These are phyloP conservation scores for Psilocybe sp. DNA, from an alignment of 768 basidiomycete genomes.

Conservation along the genomic window DNA sequence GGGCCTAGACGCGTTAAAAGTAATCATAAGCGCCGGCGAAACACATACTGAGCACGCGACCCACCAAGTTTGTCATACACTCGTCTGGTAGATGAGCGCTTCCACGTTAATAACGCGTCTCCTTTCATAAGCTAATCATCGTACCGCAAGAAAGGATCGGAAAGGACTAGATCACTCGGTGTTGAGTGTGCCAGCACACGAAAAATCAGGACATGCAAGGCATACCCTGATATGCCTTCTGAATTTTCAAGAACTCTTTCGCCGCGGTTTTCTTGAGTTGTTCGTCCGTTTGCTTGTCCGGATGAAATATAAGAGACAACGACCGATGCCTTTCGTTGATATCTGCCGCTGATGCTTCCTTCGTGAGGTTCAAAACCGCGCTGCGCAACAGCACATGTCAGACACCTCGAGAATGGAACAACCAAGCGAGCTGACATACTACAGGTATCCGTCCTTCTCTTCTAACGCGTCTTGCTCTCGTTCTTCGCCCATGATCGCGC, in stretches of 20 bases:
- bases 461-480: not conserved
- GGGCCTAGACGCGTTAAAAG: slow-evolving; percentile 24
- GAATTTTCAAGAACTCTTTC: slow-evolving; percentile 68
- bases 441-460: slow-evolving; percentile 4
- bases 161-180: slow-evolving; percentile 47
- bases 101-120: not conserved
- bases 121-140: not conserved
- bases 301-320: slow-evolving; percentile 79
- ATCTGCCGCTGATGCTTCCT: slow-evolving; percentile 59
- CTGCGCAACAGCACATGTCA: slow-evolving; percentile 27
- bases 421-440: slow-evolving; percentile 5
- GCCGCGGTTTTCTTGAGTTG: slow-evolving; percentile 56
- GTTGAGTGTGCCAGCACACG: not conserved
- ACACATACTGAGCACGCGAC: slow-evolving; percentile 1
- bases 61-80: slow-evolving; percentile 76
- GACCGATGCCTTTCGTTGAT: slow-evolving; percentile 72
- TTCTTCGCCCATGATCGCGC: slow-evolving; percentile 2
- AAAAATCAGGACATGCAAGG: not conserved
- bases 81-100: slow-evolving; percentile 39
- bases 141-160: slow-evolving; percentile 69
- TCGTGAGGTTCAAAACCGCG: slow-evolving; percentile 69
- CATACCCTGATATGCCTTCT: slow-evolving; percentile 80
- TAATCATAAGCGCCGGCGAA: not conserved
- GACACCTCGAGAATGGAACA: not conserved
- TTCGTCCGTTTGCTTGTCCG: slow-evolving; percentile 74